Base-by-base conservation (phyloP, 768 basidiomycete genomes). In the Amanita rubescens region DNA sequence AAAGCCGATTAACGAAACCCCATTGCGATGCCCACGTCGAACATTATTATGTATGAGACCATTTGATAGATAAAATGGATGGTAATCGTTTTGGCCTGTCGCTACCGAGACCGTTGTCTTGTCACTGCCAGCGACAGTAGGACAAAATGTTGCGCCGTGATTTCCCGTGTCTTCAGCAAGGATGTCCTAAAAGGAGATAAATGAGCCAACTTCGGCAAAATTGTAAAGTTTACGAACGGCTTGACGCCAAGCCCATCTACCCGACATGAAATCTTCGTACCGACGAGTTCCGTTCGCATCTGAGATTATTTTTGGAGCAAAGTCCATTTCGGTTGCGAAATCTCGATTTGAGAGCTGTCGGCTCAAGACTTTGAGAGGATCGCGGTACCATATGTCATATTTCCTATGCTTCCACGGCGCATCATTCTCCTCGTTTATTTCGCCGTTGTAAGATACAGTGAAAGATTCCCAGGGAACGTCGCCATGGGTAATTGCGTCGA, bases 41-140 rank as follows among this genome's bases (percentile, higher is more conserved):
- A 57, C 55, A 27, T 22, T 50, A 38, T 59, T 57, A 25, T 58
- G 41, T 6, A 58, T 43, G 35, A 49, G 52, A 3, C 58, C 55
- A 4, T 53, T 42, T 6, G 52, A 58, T 10, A 37, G 19, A 30
- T 58, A 58, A 12, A 60, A n/a, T 1, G 52, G 57, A 38, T 51
- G 48, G 32, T 20, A 58, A 12, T 58, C 52, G 19, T 39, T 54
- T 39, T 39, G 38, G 5, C 38, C 17, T 6, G 38, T 39, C 17
- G 38, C 19, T 1, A 39, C 38, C 4, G 38, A 39, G 1, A 39
- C n/a, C 3, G 38, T 39, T 8, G 8, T 39, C n/a, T 39, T 39
- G 8, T 39, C 38, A 8, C 38, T 39, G n/a, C 38, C 38, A 1
- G 17, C 4, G 38, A 39, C 17, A 9, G 17, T 39, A 3, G 38